Evolutionary conservation across 2,329 filamentous ascomycete genomes (phyloP), one percentile per base, ranked within the genome.

Genomic region (Chaetothyriales sp.): DNA sequence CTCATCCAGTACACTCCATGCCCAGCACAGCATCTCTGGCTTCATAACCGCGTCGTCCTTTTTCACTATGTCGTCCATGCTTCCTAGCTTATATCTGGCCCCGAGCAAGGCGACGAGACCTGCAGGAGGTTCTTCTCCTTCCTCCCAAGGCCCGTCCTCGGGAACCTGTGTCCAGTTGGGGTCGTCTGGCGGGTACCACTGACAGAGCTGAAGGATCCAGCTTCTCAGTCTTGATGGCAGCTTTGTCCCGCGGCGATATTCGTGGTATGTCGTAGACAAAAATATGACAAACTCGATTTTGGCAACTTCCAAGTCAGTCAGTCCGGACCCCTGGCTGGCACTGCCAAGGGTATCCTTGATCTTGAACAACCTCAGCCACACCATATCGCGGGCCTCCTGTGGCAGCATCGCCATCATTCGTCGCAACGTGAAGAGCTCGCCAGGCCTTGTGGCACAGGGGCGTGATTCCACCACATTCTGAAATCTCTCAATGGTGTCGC

Each of bases 1-100:
- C 43, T 69, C 64, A 47, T 69, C 64, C 43, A 62, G 62, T 44
- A 69, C 61, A 52, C 65, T 64, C 64, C 67, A 70, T 20, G 66
- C 65, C 69, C 70, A 72, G 45, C 67, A 65, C 46, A 71, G 48
- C 10, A 53, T 55, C 7, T 47, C 48, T 7, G 51, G 51, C 42
- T 51, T 46, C 15, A 22, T 49, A 5, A 12, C 32, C 10, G 43
- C 18, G 20, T 50, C 15, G 44, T 32, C 36, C 43, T 50, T 18
- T 44, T 42, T 8, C 32, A 43, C 10, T 10, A 20, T n/a, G 25
- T 20, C 2, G 12, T 18, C 45, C 28, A 32, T 2, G 12, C 51
- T 53, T 3, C 50, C 55, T 26, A 58, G 44, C 1, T 47, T 49
- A 36, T 43, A 52, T 18, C 52, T 19, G 9, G 56, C 49, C 18